Conservation (phyloP, 371 early-diverging fungal genomes). For the Paraphysoderma sedebokerense region DNA sequence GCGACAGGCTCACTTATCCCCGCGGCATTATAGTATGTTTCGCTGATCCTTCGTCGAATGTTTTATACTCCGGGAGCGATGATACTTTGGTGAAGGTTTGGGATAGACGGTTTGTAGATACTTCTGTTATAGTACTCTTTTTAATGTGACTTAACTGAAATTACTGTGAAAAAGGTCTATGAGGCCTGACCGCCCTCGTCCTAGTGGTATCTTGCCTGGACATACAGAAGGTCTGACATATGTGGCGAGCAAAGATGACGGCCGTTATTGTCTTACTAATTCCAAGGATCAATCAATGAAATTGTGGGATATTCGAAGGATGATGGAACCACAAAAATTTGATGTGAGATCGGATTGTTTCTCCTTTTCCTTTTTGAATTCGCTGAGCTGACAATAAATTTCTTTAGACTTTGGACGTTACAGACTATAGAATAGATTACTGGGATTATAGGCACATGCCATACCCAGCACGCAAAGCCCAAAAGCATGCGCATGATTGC, state of each 20-base stretch:
- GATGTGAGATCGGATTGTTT: background rate
- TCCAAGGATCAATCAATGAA: slow-evolving; percentile 37
- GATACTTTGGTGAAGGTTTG: slow-evolving; percentile 36
- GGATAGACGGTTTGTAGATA: slow-evolving; percentile 6
- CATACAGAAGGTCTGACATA: slow-evolving; percentile 50
- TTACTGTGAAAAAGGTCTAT: slow-evolving; percentile 14
- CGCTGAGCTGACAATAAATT: too few species aligned
- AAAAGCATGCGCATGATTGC: slow-evolving; percentile 24
- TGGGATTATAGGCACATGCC: slow-evolving; percentile 18
- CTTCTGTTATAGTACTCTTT: background rate
- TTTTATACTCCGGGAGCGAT: slow-evolving; percentile 41
- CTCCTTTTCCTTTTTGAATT: too few species aligned
- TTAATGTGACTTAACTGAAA: background rate
- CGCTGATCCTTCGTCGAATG: slow-evolving; percentile 35
- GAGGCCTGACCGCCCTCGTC: slow-evolving; percentile 10
- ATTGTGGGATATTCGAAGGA: slow-evolving; percentile 40
- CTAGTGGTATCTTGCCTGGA: slow-evolving; percentile 39
- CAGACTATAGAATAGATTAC: background rate
- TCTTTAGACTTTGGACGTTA: background rate
- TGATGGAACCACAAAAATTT: background rate
- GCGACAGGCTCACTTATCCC: too few species aligned
- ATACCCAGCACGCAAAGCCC: slow-evolving; percentile 5
- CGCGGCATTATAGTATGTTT: too few species aligned
- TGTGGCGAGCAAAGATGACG: slow-evolving; percentile 41
- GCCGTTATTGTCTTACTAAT: slow-evolving; percentile 29